A percentile compares a stretch with the other conserved stretches of the same genome.
phyloP scores from a whole-genome alignment of 192 early-diverging fungal genomes.

The Coemansia sp. region DNA sequence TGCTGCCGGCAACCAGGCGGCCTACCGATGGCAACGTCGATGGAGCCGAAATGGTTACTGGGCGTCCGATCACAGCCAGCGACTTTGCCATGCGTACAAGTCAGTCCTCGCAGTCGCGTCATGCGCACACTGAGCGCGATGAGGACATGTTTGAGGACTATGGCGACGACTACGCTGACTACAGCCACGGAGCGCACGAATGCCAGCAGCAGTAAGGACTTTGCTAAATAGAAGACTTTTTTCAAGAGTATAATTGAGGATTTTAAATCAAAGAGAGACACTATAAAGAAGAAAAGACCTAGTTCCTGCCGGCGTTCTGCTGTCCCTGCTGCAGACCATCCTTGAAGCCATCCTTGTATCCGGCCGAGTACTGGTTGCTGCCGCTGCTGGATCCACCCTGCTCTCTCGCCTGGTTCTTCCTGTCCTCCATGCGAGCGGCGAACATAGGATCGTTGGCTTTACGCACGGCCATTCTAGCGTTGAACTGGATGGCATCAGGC shows the following conservation, averaged over 20 bases:
- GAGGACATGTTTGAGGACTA: conserved; percentile 16
- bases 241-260: not conserved
- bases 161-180: conserved; percentile 10
- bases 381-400: not conserved
- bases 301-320: not conserved
- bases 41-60: conserved; percentile 12
- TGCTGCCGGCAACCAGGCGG: conserved; percentile 22
- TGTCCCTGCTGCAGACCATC: conserved; percentile 27
- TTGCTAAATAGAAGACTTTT: not conserved
- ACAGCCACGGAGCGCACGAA: conserved; percentile 17
- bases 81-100: conserved; percentile 19
- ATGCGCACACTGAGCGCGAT: conserved; percentile 9
- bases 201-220: conserved; percentile 20
- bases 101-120: conserved; percentile 14
- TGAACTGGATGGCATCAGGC: conserved; percentile 50
- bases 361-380: conserved; percentile 20
- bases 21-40: conserved; percentile 1
- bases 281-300: not conserved
- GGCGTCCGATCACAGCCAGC: conserved; percentile 17
- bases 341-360: conserved; percentile 44
- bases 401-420: not conserved
- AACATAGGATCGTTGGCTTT: conserved; percentile 22
- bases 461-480: conserved; percentile 25
- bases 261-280: not conserved
- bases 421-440: conserved; percentile 10